phyloP scores from a whole-genome alignment of 805 yeast genomes.

The Tetrapisispora namnaoensis region DNA sequence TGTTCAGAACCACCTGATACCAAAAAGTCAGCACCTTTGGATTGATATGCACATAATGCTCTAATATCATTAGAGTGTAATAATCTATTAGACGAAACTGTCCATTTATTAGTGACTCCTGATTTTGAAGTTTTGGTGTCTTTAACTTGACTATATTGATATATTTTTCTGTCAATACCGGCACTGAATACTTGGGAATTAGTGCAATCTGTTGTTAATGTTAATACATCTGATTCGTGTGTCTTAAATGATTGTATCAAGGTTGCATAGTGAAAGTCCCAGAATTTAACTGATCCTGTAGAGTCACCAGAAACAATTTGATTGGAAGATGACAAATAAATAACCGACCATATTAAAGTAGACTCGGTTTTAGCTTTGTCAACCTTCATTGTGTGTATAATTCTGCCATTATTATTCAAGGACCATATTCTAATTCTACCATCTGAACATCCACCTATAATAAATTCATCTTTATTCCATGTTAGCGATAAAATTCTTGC shows the following conservation, averaged over 20 bases:
- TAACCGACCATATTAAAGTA: conserved; percentile 84
- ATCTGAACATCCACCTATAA: conserved; percentile 94
- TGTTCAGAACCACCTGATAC: conserved; percentile 81
- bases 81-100: conserved; percentile 61
- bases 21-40: conserved; percentile 56
- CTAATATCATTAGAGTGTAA: conserved; percentile 83
- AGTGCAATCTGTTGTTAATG: conserved; percentile 49
- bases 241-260: conserved; percentile 69
- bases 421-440: conserved; percentile 85
- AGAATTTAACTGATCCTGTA: conserved; percentile 84
- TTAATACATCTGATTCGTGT: conserved; percentile 87
- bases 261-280: conserved; percentile 77
- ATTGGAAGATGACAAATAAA: conserved; percentile 47
- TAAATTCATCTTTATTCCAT: conserved; percentile 56
- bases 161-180: conserved; percentile 89
- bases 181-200: conserved; percentile 70
- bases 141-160: conserved; percentile 42
- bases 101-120: conserved; percentile 46
- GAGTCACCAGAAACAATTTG: conserved; percentile 95
- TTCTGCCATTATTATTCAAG: conserved; percentile 43
- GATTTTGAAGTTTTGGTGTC: conserved; percentile 17
- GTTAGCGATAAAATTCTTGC: conserved; percentile 69
- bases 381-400: conserved; percentile 80
- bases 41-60: conserved; percentile 58
- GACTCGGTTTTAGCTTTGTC: conserved; percentile 74